A percentile compares a stretch with the other conserved stretches of the same genome.
These are phyloP conservation scores for Knufia petricola DNA, from an alignment of 2,329 filamentous ascomycete genomes.

Conservation along the genomic window DNA sequence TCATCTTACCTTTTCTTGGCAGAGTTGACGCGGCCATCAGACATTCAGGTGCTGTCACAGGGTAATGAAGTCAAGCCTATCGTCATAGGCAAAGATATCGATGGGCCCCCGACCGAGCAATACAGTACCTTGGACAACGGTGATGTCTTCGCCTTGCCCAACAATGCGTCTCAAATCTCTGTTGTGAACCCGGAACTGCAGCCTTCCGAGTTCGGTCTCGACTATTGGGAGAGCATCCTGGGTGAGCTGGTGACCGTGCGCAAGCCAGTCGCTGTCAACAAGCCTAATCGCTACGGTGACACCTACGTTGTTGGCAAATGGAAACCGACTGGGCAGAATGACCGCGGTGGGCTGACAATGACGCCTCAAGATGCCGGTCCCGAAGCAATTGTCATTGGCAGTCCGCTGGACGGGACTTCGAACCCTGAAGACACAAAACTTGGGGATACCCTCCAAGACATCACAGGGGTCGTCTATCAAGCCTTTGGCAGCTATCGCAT, in stretches of 20 bases:
- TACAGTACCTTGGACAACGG: constrained; percentile 56
- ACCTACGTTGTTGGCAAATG: constrained; percentile 61
- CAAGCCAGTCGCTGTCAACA: constrained; percentile 47
- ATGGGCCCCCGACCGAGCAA: constrained; percentile 50
- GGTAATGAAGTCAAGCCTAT: constrained; percentile 48
- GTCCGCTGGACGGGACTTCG: constrained; percentile 53
- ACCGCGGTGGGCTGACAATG: constrained; percentile 55
- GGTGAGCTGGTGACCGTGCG: constrained; percentile 59
- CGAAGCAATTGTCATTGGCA: constrained; percentile 56
- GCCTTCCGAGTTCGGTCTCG: constrained; percentile 54
- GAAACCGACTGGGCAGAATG: constrained; percentile 53
- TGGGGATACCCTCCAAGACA: constrained; percentile 54
- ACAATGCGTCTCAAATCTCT: constrained; percentile 50
- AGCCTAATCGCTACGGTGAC: constrained; percentile 57
- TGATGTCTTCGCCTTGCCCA: constrained; percentile 56
- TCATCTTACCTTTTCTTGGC: constrained; percentile 54
- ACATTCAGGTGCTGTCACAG: constrained; percentile 45
- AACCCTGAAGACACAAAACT: constrained; percentile 53
- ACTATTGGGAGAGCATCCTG: constrained; percentile 63
- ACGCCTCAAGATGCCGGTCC: constrained; percentile 56
- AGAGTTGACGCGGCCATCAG: constrained; percentile 48
- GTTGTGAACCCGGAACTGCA: constrained; percentile 51
- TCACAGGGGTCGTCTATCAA: constrained; percentile 59
- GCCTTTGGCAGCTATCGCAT: constrained; percentile 61
- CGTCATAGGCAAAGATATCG: constrained; percentile 48